Evolutionary conservation across 306 rosid species (phyloP), one percentile per base, ranked within the genome.

Genomic region (Astragalus membranaceus): DNA sequence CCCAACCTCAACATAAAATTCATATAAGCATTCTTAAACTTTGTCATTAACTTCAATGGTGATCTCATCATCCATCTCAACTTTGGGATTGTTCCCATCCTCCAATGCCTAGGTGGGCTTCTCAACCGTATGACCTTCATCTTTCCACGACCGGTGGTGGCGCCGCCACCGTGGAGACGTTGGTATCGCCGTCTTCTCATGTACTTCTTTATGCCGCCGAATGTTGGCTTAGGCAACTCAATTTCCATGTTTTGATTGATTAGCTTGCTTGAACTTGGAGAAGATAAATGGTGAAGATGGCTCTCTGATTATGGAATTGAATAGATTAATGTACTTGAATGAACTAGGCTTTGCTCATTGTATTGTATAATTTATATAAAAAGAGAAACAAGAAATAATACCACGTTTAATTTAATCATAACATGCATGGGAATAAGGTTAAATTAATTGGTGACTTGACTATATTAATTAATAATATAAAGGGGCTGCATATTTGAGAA

Each of bases 21-120:
- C 63, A 82, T 68, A 16, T 87, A 87, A 43, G 63, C 65, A 52
- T 61, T 75, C 78, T 82, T 87, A 0, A 87, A 3, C 73, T 72
- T 84, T 5, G 64, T 29, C 73, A 72, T 10, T 47, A 87, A 73
- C 77, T 84, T 87, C 77, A 72, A 57, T 2, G 92, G 89, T 47
- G 89, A 55, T 41, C 43, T 66, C 12, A 59, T 46, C 47, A 73
- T 39, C 67, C 79, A 67, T 12, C 71, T 64, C 53, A 87, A 48
- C 58, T 62, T 85, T 59, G 76, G 82, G 13, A 58, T 8, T 0
- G 81, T 72, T 55, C 41, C 81, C 0, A 87, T 52, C 78, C 70
- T 75, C 86, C 81, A 82, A 41, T 39, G 23, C 73, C 74, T 74
- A 5, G 62, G 60, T 2, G 78, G 72, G 10, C 68, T 65, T 23